Evolutionary conservation across 768 basidiomycete genomes (phyloP).

Genomic region (Boletus barrowsii): DNA sequence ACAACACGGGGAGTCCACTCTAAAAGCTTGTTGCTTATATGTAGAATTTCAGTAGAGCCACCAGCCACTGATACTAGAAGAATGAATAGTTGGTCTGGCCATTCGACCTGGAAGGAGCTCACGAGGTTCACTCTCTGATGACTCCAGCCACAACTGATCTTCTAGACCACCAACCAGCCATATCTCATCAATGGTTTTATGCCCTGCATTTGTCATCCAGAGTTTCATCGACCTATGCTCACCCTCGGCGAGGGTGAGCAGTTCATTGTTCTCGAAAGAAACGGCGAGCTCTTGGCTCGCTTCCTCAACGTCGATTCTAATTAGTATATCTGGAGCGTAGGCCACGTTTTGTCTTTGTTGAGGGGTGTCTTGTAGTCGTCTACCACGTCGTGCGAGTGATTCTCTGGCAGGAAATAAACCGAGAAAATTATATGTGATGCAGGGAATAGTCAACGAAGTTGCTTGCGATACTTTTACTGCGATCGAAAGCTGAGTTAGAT

Average conservation of each 20-base stretch:
- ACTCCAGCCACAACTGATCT: conserved; percentile 59
- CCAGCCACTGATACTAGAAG: conserved; percentile 11
- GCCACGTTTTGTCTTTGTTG: conserved; percentile 63
- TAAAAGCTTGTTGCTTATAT: conserved; percentile 51
- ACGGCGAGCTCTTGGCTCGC: conserved; percentile 62
- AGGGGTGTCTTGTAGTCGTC: conserved; percentile 70
- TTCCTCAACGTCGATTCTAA: conserved; percentile 61
- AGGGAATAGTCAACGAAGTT: conserved; percentile 51
- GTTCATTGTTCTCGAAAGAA: conserved; percentile 52
- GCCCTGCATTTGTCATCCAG: conserved; percentile 67
- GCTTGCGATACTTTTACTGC: conserved; percentile 53
- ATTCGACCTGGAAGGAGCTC: conserved; percentile 4
- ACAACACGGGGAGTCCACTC: conserved; percentile 47
- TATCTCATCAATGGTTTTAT: conserved; percentile 57
- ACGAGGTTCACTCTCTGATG: conserved; percentile 22
- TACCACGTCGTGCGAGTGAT: conserved; percentile 66
- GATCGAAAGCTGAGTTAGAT: conserved; percentile 52
- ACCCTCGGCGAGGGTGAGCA: conserved; percentile 59
- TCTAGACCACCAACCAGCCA: conserved; percentile 63
- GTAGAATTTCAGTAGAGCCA: conserved; percentile 37
- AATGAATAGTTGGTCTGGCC: conserved; percentile 2
- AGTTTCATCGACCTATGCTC: conserved; percentile 57
- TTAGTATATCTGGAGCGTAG: conserved; percentile 66
- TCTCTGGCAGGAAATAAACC: conserved; percentile 68
- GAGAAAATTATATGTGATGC: conserved; percentile 68